These are phyloP conservation scores for Sphaceloma murrayae DNA, from an alignment of 2,329 filamentous ascomycete genomes.

Conservation along the genomic window DNA sequence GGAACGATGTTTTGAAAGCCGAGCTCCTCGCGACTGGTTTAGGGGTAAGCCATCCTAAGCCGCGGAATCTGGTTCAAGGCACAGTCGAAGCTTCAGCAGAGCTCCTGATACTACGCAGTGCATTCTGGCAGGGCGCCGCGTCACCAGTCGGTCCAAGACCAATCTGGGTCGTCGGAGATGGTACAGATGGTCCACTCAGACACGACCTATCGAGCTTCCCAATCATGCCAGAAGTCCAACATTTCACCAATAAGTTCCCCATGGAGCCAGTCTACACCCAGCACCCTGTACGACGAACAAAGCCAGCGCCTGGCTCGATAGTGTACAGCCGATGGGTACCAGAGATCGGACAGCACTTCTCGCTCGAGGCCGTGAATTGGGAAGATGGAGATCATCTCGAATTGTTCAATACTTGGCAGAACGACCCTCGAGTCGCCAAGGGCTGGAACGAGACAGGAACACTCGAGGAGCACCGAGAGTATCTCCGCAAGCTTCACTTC, in stretches of 20 bases:
- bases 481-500: conserved; percentile 57
- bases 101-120: conserved; percentile 42
- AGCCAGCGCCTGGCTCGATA: conserved; percentile 59
- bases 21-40: conserved; percentile 38
- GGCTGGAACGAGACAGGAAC: conserved; percentile 75
- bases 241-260: conserved; percentile 41
- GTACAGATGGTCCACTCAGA: conserved; percentile 20
- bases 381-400: conserved; percentile 52
- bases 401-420: conserved; percentile 73
- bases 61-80: conserved; percentile 27
- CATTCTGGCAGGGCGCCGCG: conserved; percentile 39
- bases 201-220: conserved; percentile 30
- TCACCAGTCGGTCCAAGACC: conserved; percentile 36
- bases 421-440: conserved; percentile 68
- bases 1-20: conserved; percentile 30
- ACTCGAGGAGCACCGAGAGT: conserved; percentile 62
- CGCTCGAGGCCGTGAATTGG: conserved; percentile 65
- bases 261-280: conserved; percentile 47
- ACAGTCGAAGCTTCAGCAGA: conserved; percentile 32
- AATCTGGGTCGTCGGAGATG: conserved; percentile 26
- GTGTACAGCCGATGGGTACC: conserved; percentile 73
- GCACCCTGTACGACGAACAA: conserved; percentile 62
- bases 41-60: conserved; percentile 35
- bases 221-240: conserved; percentile 34
- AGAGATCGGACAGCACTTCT: conserved; percentile 65